Evolutionary conservation across 176 grass and related monocot genomes (phyloP).

Genomic region (Poa pratensis): DNA sequence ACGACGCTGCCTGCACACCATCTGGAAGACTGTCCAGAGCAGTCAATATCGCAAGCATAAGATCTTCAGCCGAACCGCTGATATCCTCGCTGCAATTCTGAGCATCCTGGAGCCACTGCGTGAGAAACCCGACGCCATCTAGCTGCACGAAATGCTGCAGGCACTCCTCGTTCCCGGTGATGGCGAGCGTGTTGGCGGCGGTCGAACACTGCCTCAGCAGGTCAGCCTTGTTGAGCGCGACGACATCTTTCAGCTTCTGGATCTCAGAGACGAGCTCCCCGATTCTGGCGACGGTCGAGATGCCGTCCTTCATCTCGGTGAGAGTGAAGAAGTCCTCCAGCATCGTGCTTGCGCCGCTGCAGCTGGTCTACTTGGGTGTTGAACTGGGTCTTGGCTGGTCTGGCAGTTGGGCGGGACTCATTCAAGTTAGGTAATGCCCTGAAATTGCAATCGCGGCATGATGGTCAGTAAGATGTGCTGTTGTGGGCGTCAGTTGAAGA

Average conservation of each 20-base stretch:
- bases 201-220: slow-evolving; percentile 57
- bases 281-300: slow-evolving; percentile 58
- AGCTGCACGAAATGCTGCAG: slow-evolving; percentile 65
- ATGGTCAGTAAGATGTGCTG: background rate
- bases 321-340: slow-evolving; percentile 76
- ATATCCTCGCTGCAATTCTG: slow-evolving; percentile 45
- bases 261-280: slow-evolving; percentile 61
- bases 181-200: slow-evolving; percentile 44
- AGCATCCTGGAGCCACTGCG: slow-evolving; percentile 68
- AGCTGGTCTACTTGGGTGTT: background rate
- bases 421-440: slow-evolving; percentile 21
- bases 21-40: slow-evolving; percentile 56
- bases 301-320: slow-evolving; percentile 75
- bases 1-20: slow-evolving; percentile 33
- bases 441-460: background rate
- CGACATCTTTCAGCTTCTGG: slow-evolving; percentile 46
- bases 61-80: slow-evolving; percentile 43
- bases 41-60: slow-evolving; percentile 52
- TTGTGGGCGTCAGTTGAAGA: background rate
- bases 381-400: background rate
- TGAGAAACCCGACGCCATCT: slow-evolving; percentile 64
- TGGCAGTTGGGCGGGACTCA: background rate
- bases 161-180: slow-evolving; percentile 55
- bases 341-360: slow-evolving; percentile 3
- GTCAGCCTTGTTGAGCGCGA: slow-evolving; percentile 46